Evolutionary conservation across 768 basidiomycete species (phyloP), one percentile per base, ranked within the genome.

Genomic region (Termitomyces eurrhizus): DNA sequence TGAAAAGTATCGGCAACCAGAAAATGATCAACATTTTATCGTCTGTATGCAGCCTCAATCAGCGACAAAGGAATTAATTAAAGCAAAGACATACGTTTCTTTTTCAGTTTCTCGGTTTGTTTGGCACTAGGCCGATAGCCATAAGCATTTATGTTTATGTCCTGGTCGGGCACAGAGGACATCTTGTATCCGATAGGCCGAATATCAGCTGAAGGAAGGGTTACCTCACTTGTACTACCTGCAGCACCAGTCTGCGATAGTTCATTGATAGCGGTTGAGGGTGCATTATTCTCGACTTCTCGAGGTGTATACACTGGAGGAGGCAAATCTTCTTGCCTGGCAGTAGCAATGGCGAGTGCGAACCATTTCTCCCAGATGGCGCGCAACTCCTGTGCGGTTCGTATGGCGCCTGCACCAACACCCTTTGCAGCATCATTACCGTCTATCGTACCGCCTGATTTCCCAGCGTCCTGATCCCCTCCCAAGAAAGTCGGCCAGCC

Each of bases 1-100:
- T 73, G 61, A 93, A 72, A 9, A 94, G 77, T 67, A 93, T 90
- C 18, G 92, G 92, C 66, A 94, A 78, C 92, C 92, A 94, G 77
- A 94, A 94, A 45, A 89, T 69, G 39, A 91, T 68, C 50, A 94
- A 82, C 92, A 94, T 94, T 45, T 85, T 86, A 70, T 94, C 92
- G 73, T 88, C 90, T 92, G 66, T 13, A 60, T 33, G 56, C 56
- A 29, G n/a, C 29, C 41, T 69, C 58, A 37, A 41, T 68, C 46
- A 64, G 52, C 56, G 35, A 32, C 59, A 6, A n/a, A 57, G 14
- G 32, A 39, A 42, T 24, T 24, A n/a, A 32, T 44, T 13, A 26
- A 62, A 36, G 16, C 18, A 56, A 52, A 42, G 51, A 79, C 85
- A 68, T 67, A 91, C 90, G 84, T 76, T 92, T 91, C 77, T 88